A percentile compares a stretch with the other conserved stretches of the same genome.
Conservation (phyloP, 129 eudicot genomes). For the Tanacetum coccineum region DNA sequence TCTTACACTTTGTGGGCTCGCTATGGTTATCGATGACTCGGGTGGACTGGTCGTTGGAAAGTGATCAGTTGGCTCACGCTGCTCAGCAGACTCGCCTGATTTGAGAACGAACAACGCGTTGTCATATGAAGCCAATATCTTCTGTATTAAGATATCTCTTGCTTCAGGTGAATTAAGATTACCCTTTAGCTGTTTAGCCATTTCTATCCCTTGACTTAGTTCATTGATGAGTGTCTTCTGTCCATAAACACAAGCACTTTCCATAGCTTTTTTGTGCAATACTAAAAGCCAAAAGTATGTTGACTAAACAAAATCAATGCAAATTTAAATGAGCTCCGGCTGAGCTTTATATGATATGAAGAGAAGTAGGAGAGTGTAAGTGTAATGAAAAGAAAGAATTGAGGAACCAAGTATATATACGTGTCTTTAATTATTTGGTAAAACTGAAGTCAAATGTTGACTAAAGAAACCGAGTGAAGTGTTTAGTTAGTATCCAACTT, state of each 20-base stretch:
- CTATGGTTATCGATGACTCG: slow-evolving; percentile 40
- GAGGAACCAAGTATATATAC: neutral
- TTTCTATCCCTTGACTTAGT: slow-evolving; percentile 57
- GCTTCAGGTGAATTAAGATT: slow-evolving; percentile 45
- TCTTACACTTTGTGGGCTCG: slow-evolving; percentile 41
- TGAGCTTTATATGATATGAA: neutral
- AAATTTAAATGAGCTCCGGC: neutral
- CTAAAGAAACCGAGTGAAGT: slow-evolving; percentile 22
- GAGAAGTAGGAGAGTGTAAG: neutral
- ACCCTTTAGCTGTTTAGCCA: slow-evolving; percentile 55
- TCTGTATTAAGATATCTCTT: slow-evolving; percentile 43
- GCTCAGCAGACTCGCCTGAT: slow-evolving; percentile 39
- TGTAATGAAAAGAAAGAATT: neutral
- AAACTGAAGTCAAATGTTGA: slow-evolving; percentile 13
- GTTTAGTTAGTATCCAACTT: neutral
- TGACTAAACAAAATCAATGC: slow-evolving; percentile 10
- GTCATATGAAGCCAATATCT: slow-evolving; percentile 62
- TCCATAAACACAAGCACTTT: slow-evolving; percentile 29
- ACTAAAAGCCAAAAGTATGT: neutral
- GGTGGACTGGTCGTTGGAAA: slow-evolving; percentile 15
- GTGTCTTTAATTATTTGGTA: neutral
- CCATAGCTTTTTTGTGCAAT: slow-evolving; percentile 32
- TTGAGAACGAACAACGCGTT: slow-evolving; percentile 54
- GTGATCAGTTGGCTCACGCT: slow-evolving; percentile 6
- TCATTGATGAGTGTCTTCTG: slow-evolving; percentile 46